Evolutionary conservation across 768 basidiomycete genomes (phyloP).

Genomic region (Hebeloma cylindrosporum): DNA sequence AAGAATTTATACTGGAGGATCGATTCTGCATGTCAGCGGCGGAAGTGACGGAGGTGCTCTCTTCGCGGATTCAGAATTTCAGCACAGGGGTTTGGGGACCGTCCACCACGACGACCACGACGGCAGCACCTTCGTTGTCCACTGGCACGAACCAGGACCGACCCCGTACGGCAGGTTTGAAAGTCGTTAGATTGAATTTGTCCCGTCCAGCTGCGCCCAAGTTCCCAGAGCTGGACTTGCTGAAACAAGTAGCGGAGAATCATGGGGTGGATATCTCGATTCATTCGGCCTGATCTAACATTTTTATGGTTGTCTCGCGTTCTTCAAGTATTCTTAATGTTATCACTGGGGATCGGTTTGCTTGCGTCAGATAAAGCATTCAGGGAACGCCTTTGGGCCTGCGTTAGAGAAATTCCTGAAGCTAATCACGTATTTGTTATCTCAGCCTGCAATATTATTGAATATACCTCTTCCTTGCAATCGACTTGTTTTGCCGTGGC

Average conservation of each 20-base stretch:
- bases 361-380: too few relatives aligned
- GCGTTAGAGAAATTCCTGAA: too few relatives aligned
- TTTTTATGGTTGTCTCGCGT: too few relatives aligned
- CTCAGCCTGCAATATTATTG: too few relatives aligned
- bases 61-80: slow-evolving; percentile 12
- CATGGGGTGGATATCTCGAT: slow-evolving; percentile 16
- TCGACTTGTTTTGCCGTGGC: too few relatives aligned
- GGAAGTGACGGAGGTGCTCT: slow-evolving; percentile 14
- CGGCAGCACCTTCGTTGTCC: neutral
- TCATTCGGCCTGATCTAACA: neutral
- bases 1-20: slow-evolving; percentile 17
- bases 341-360: too few relatives aligned
- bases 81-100: slow-evolving; percentile 1
- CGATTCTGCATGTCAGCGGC: slow-evolving; percentile 15
- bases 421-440: too few relatives aligned
- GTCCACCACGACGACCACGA: neutral
- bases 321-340: too few relatives aligned
- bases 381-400: too few relatives aligned
- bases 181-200: slow-evolving; percentile 16
- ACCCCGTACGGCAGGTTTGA: too few relatives aligned
- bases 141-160: neutral
- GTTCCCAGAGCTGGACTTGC: slow-evolving; percentile 17
- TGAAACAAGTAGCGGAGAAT: slow-evolving; percentile 13
- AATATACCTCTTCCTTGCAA: too few relatives aligned
- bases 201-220: slow-evolving; percentile 16